phyloP scores from a whole-genome alignment of 257 asterid genomes.

The Rauvolfia tetraphylla region DNA sequence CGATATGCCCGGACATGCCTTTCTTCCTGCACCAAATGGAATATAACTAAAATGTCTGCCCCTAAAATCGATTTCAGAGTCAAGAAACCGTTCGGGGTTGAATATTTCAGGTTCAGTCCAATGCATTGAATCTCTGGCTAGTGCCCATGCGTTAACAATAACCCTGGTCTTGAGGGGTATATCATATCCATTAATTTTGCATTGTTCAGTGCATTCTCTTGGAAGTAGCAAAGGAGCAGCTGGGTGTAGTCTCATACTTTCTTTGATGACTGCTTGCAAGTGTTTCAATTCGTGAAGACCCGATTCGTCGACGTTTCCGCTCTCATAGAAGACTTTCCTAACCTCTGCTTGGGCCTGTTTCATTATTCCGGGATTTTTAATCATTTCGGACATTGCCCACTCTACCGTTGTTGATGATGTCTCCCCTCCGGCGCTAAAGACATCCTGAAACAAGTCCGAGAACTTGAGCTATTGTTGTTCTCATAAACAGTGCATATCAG shows the following conservation, averaged over 20 bases:
- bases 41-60: conserved; percentile 7
- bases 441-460: neutral
- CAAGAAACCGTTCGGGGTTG: conserved; percentile 3
- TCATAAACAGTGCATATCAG: neutral
- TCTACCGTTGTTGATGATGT: conserved; percentile 10
- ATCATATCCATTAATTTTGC: neutral
- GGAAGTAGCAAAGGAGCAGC: conserved; percentile 7
- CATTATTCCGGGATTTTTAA: neutral
- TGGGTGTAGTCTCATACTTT: conserved; percentile 20
- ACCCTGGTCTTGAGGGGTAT: conserved; percentile 10
- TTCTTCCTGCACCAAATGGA: conserved; percentile 21
- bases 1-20: conserved; percentile 17
- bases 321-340: neutral
- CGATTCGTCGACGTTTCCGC: conserved; percentile 5
- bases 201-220: conserved; percentile 11
- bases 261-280: conserved; percentile 16
- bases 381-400: conserved; percentile 19
- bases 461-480: neutral
- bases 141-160: conserved; percentile 10
- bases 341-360: conserved; percentile 17
- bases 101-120: conserved; percentile 16
- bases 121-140: conserved; percentile 12
- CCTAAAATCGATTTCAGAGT: neutral
- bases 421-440: conserved; percentile 15
- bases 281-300: conserved; percentile 4